Percentiles rank a stretch among this genome's conserved stretches.
Conservation (phyloP, 2,329 filamentous ascomycete genomes). For the Pseudodiploospora longispora region DNA sequence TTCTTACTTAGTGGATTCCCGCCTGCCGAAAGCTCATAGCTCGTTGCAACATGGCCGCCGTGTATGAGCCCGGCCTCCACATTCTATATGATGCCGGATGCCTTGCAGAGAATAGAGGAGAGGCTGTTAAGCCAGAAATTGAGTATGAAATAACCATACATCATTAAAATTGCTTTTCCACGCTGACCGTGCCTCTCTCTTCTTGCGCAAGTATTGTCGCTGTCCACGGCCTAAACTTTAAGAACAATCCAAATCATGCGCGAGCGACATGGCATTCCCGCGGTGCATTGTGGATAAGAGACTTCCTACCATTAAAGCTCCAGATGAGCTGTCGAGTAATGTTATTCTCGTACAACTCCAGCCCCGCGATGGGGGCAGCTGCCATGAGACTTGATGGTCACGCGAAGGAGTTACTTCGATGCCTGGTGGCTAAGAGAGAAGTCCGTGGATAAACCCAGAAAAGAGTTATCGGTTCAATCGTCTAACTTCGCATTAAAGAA, state of each 20-base stretch:
- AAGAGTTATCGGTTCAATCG: too few relatives aligned
- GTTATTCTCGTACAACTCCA: slow-evolving; percentile 7
- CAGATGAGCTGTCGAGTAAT: slow-evolving; percentile 3
- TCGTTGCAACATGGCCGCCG: too few relatives aligned
- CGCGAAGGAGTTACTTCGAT: slow-evolving; percentile 1
- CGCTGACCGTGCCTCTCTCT: too few relatives aligned
- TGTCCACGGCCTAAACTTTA: slow-evolving; percentile 8
- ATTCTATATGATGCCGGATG: slow-evolving; percentile 1
- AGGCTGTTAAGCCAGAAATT: not conserved
- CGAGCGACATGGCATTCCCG: slow-evolving; percentile 5
- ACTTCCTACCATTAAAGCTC: slow-evolving; percentile 3
- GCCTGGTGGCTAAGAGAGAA: slow-evolving; percentile 2
- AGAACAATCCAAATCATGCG: slow-evolving; percentile 4
- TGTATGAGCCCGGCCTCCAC: slow-evolving; percentile 4
- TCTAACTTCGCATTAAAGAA: too few relatives aligned
- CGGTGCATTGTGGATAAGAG: slow-evolving; percentile 8
- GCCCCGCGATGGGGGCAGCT: not conserved
- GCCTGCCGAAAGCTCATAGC: too few relatives aligned
- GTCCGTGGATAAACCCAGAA: too few relatives aligned
- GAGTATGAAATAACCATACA: not conserved
- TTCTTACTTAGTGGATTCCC: too few relatives aligned
- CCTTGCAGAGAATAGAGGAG: not conserved
- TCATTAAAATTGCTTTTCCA: too few relatives aligned
- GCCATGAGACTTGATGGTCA: slow-evolving; percentile 2
- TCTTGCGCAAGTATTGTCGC: slow-evolving; percentile 2